Evolutionary conservation across 1,284 basidiomycete genomes (phyloP).

Genomic region (Fomitopsis betulina): DNA sequence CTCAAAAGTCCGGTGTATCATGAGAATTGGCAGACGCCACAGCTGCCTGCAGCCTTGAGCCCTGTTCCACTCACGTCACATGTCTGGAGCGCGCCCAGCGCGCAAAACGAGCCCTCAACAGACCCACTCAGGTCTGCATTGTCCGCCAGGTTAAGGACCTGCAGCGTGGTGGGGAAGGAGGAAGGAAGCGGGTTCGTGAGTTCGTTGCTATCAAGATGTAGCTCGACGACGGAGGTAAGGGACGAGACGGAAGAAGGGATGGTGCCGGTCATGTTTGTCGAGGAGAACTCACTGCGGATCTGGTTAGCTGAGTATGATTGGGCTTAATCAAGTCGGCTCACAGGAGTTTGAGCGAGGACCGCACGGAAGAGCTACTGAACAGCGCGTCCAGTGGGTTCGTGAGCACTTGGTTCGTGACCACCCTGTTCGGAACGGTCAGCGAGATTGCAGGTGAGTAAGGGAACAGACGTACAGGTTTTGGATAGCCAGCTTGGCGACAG

Average conservation of each 20-base stretch:
- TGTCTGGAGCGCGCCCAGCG: constrained; percentile 20
- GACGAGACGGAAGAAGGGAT: constrained; percentile 26
- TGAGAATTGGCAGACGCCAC: constrained; percentile 22
- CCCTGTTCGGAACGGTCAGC: constrained; percentile 16
- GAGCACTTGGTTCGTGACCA: constrained; percentile 31
- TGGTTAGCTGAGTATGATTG: neutral
- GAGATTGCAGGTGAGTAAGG: neutral
- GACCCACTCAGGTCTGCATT: constrained; percentile 24
- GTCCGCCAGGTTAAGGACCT: constrained; percentile 24
- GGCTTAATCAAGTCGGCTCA: no score
- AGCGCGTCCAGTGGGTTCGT: constrained; percentile 29
- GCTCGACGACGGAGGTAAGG: constrained; percentile 24
- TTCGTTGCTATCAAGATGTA: constrained; percentile 28
- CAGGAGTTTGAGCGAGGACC: constrained; percentile 33
- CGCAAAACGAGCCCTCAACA: constrained; percentile 26
- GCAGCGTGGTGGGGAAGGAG: constrained; percentile 25
- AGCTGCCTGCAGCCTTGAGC: constrained; percentile 21
- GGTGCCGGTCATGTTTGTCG: constrained; percentile 23
- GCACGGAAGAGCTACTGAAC: constrained; percentile 30
- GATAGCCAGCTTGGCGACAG: constrained; percentile 31
- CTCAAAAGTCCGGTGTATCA: neutral
- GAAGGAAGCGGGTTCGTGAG: constrained; percentile 24
- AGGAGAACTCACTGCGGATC: constrained; percentile 25
- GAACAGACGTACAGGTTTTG: constrained; percentile 36
- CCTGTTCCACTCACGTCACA: constrained; percentile 30